These are phyloP conservation scores for Teratosphaeriaceae sp. DNA, from an alignment of 2,329 filamentous ascomycete genomes.

Conservation along the genomic window DNA sequence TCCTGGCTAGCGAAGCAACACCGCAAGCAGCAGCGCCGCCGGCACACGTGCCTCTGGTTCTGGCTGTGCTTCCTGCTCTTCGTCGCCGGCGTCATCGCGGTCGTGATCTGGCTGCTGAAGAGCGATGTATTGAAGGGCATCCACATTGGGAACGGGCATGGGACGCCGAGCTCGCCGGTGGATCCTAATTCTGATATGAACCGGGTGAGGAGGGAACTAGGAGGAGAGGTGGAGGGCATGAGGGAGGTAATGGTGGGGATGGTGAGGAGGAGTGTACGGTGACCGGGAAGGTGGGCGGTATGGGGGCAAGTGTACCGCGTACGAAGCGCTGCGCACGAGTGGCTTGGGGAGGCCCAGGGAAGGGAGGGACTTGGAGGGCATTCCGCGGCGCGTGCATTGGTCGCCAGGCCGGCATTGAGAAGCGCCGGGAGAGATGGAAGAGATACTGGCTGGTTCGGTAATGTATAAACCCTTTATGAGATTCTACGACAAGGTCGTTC, in stretches of 20 bases:
- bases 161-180: neutral
- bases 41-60: slow-evolving; percentile 43
- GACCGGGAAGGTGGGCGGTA: slow-evolving; percentile 6
- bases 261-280: slow-evolving; percentile 1
- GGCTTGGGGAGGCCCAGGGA: no score
- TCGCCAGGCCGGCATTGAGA: no score
- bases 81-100: slow-evolving; percentile 38
- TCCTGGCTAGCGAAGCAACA: slow-evolving; percentile 49
- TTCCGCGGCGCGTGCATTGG: no score
- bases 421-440: no score
- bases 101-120: slow-evolving; percentile 39
- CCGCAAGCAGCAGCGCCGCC: slow-evolving; percentile 41
- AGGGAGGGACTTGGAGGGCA: no score
- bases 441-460: slow-evolving; percentile 10
- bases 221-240: no score
- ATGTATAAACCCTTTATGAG: slow-evolving; percentile 7
- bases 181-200: neutral
- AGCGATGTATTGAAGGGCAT: slow-evolving; percentile 19
- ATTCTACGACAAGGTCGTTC: no score
- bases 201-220: neutral
- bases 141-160: slow-evolving; percentile 2
- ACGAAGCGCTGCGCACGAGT: no score
- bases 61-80: slow-evolving; percentile 41
- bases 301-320: slow-evolving; percentile 7
- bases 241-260: slow-evolving; percentile 4